phyloP scores from a whole-genome alignment of 805 yeast genomes.

The Barnettozyma populi region DNA sequence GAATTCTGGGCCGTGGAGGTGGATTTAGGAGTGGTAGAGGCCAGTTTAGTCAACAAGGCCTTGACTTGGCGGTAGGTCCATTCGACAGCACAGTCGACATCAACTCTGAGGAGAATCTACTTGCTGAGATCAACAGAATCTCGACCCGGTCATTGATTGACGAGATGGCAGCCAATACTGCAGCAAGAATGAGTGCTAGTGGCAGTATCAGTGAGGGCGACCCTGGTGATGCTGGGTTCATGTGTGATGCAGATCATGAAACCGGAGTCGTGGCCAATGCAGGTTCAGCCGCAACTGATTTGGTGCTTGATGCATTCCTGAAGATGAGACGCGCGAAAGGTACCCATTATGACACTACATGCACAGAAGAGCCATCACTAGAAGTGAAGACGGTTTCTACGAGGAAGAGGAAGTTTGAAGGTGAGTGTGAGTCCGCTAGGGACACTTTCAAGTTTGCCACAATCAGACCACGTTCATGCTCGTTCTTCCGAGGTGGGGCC shows the following conservation, averaged over 20 bases:
- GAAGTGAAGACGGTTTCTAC: slow-evolving; percentile 3
- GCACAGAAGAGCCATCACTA: background rate
- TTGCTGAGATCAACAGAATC: slow-evolving; percentile 5
- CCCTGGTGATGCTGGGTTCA: background rate
- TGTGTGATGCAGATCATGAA: background rate
- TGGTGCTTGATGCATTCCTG: background rate
- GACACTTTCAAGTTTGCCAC: slow-evolving; percentile 5
- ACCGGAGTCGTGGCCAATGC: background rate
- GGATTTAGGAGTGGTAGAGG: background rate
- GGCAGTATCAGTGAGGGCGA: background rate
- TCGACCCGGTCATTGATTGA: slow-evolving; percentile 4
- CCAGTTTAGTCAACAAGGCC: background rate
- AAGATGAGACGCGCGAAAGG: background rate
- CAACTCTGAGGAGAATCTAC: slow-evolving; percentile 1
- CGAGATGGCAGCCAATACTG: background rate
- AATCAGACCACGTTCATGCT: slow-evolving; percentile 11
- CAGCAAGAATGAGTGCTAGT: background rate
- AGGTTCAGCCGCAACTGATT: background rate
- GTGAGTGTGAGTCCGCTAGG: background rate
- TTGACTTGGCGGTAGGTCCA: background rate
- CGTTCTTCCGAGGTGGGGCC: slow-evolving; percentile 18
- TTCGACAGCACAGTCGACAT: background rate
- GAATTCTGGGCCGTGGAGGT: no score
- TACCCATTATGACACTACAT: background rate
- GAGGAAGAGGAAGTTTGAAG: slow-evolving; percentile 2